Evolutionary conservation across 805 yeast species (phyloP), one percentile per base, ranked within the genome.

Genomic region (Wickerhamomyces subpelliculosus): DNA sequence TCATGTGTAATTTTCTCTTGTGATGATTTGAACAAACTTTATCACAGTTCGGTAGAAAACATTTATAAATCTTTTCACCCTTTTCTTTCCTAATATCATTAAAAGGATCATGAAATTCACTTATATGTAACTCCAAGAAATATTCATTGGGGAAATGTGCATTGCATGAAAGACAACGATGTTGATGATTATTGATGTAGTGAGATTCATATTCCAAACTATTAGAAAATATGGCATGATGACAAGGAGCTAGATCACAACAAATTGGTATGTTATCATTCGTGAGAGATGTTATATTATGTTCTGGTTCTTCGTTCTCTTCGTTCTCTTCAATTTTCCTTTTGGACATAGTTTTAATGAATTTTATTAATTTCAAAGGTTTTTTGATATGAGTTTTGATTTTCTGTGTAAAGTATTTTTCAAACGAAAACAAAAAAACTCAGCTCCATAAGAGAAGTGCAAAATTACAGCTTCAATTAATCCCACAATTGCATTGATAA

Each of bases 1-100:
- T 61, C 48, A 75, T 51, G 53, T 78, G 84, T 36, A 64, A 45
- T 28, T 68, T 45, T 36, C 83, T 54, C 35, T 67, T 67, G 26
- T 52, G 48, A 20, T 63, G 66, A 18, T 63, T 55, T 5, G 57
- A 41, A 42, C 73, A 73, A 4, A 50, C 19, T 37, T 63, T 58
- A 17, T 46, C 56, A 48, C 84, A 78, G 4, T 48, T 56, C 13
- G 47, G 45, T 6, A 57, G 62, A 32, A 74, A 67, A 42, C 84
- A 77, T 23, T 49, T 54, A 39, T 57, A 72, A 11, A 63, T 51
- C 37, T 64, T 58, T 12, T 58, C 67, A 0, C 75, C 76, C 10
- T 55, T 45, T 21, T 64, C 69, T 34, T 55, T 49, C 33, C 54
- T 48, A 3, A 67, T 60, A 17, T 44, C 43, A 5, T 56, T 47